phyloP scores from a whole-genome alignment of 768 basidiomycete genomes.

The Lactifluus pinguis region DNA sequence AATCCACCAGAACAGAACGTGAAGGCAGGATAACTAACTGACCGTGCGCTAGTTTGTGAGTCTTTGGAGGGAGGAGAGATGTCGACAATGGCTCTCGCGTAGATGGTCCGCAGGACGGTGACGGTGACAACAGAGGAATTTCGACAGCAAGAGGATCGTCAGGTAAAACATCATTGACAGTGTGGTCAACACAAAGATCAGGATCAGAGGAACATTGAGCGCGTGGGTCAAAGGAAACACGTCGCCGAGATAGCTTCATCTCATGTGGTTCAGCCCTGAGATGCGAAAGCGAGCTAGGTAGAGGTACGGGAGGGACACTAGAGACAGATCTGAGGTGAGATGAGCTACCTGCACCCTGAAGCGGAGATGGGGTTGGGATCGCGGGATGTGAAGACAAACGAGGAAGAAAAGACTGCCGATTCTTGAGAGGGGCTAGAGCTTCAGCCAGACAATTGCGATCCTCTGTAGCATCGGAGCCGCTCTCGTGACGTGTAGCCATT shows the following conservation, averaged over 20 bases:
- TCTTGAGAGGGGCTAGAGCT: background rate
- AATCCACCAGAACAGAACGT: conserved; percentile 42
- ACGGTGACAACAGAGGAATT: background rate
- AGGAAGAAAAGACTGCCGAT: background rate
- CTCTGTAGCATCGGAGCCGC: background rate
- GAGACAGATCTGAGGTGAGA: background rate
- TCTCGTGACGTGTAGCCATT: background rate
- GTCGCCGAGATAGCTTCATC: background rate
- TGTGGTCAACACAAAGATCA: background rate
- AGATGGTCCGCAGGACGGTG: background rate
- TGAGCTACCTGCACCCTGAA: background rate
- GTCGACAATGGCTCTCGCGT: conserved; percentile 11
- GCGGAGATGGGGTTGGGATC: background rate
- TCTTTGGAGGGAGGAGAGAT: conserved; percentile 28
- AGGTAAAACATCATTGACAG: background rate
- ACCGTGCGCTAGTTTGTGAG: conserved; percentile 41
- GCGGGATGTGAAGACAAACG: background rate
- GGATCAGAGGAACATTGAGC: background rate
- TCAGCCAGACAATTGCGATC: background rate
- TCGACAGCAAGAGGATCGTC: background rate
- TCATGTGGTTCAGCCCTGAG: background rate
- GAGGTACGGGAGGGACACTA: background rate
- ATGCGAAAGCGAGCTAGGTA: background rate
- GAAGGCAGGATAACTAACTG: conserved; percentile 44
- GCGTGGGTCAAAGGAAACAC: background rate